Evolutionary conservation across 1,139 yeast species (phyloP), one percentile per base, ranked within the genome.

Genomic region (Lodderomyces oxycetoniae): DNA sequence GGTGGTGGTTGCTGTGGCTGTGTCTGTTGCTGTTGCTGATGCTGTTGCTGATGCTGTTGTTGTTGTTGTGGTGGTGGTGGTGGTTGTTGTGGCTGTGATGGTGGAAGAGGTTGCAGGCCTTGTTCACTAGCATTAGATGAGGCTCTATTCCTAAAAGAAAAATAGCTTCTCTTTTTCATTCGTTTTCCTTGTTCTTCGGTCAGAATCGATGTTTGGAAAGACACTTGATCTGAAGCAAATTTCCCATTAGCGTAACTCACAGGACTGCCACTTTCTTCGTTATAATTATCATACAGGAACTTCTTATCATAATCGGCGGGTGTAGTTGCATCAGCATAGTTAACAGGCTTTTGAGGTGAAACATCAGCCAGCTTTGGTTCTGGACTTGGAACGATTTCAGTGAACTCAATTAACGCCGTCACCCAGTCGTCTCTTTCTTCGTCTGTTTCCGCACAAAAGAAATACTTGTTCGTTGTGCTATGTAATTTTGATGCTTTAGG

Each of bases 401-500:
- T 59, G 41, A 65, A 64, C 39, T 74, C 79, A 28, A 79, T 65
- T 43, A 83, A 59, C 1, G 75, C 69, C 14, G 74, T 67, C 17
- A 82, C 74, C 96, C 96, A 85, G 4, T 69, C 69, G 46, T 85
- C 94, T 35, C 95, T 73, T 48, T 87, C 95, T 22, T 65, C 69
- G 35, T 83, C 86, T 1, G 83, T 76, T 53, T 88, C 96, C 2
- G 95, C 87, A 57, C 95, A 87, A 41, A 88, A 71, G 34, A 79
- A 74, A 53, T 84, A 88, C 39, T 77, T 79, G 2, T 76, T 71
- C 24, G 52, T 55, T 2, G 76, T 63, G 14, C 71, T 62, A 1
- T 80, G 68, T n/a, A 74, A 58, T 32, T 75, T 71, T 17, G 76
- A 67, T 32, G 63, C 55, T 46, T 75, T 77, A 41, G 71, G 74